These are phyloP conservation scores for Coemansia sp. DNA, from an alignment of 192 early-diverging fungal genomes.

Conservation along the genomic window DNA sequence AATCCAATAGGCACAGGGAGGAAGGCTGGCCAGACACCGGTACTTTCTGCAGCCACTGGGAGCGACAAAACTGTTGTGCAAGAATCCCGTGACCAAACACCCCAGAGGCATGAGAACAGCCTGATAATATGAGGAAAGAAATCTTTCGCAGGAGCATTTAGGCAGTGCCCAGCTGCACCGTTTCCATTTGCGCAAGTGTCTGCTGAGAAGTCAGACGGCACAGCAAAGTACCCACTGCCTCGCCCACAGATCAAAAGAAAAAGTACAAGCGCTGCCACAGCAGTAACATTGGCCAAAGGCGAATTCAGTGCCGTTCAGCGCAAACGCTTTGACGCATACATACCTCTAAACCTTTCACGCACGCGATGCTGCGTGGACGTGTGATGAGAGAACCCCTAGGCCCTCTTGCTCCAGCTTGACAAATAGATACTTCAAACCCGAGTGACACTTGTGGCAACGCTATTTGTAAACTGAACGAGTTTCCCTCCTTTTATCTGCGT, in stretches of 20 bases:
- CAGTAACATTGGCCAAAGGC: constrained; percentile 11
- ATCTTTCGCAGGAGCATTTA: too few species aligned
- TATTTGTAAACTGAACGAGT: not conserved
- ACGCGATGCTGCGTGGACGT: constrained; percentile 13
- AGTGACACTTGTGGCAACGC: constrained; percentile 1
- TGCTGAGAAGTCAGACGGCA: not conserved
- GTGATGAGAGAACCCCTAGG: constrained; percentile 9
- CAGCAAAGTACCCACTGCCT: not conserved
- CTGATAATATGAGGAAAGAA: constrained; percentile 1
- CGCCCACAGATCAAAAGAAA: not conserved
- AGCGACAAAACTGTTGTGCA: not conserved
- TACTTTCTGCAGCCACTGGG: constrained; percentile 3
- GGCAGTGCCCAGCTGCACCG: not conserved
- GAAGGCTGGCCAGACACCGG: constrained; percentile 4
- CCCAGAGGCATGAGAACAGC: constrained; percentile 2
- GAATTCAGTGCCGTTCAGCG: not conserved
- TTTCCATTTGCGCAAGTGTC: not conserved
- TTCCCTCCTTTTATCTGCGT: not conserved
- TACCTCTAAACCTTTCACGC: constrained; percentile 19
- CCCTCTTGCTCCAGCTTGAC: constrained; percentile 13
- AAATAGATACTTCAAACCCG: not conserved
- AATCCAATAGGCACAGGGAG: not conserved
- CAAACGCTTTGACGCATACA: not conserved
- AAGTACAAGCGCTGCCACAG: constrained; percentile 8
- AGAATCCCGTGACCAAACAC: constrained; percentile 4